Evolutionary conservation across 441 rosid genomes (phyloP).

Genomic region (Erodium texanum): DNA sequence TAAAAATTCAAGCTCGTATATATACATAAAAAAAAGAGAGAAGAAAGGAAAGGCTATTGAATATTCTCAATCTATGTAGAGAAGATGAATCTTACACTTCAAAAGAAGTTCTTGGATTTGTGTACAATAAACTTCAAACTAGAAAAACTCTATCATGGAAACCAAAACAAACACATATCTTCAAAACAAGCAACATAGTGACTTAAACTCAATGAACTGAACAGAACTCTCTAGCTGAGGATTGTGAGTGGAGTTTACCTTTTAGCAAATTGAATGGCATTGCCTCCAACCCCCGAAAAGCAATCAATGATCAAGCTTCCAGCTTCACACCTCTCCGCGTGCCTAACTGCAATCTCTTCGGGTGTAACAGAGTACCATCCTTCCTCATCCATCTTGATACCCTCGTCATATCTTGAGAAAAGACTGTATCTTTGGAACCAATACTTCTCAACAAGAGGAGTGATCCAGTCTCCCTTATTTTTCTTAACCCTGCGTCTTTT

Average conservation of each 20-base stretch:
- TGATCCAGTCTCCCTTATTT: conserved; percentile 6
- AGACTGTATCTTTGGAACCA: conserved; percentile 38
- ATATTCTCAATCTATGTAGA: not conserved
- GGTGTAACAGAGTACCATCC: conserved; percentile 46
- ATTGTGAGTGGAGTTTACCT: conserved; percentile 18
- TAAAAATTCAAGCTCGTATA: not conserved
- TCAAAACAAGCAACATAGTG: not conserved
- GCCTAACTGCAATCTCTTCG: conserved; percentile 33
- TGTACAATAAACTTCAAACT: not conserved
- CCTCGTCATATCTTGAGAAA: conserved; percentile 37
- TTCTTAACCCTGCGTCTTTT: conserved; percentile 2
- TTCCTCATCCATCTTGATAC: conserved; percentile 39
- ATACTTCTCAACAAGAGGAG: conserved; percentile 23
- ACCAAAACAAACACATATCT: not conserved
- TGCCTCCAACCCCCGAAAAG: conserved; percentile 44
- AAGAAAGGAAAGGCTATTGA: not conserved
- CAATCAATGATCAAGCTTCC: conserved; percentile 33
- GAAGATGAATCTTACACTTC: not conserved
- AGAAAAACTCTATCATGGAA: not conserved
- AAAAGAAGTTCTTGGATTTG: no score
- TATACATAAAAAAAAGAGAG: not conserved
- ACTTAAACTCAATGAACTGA: not conserved
- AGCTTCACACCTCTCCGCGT: conserved; percentile 31
- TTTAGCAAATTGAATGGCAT: conserved; percentile 42
- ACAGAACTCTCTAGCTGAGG: not conserved